Conservation (phyloP, 2,329 filamentous ascomycete species). For the Fusarium sp. region DNA sequence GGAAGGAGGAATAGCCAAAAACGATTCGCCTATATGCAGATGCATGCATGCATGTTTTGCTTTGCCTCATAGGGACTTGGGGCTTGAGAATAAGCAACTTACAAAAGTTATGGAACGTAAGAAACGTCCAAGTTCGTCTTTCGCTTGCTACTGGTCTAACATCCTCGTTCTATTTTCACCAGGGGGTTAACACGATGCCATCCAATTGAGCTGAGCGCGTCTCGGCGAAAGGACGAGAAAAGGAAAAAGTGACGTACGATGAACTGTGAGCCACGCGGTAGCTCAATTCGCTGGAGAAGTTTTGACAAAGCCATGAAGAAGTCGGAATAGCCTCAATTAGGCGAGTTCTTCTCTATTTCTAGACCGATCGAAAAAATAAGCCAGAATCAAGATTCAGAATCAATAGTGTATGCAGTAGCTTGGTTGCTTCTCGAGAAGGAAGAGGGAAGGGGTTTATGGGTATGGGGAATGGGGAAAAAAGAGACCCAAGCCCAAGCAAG, state of each 20-base stretch:
- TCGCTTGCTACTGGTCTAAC: conserved; percentile 59
- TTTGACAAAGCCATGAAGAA: conserved; percentile 40
- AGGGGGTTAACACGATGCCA: not conserved
- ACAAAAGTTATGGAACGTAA: conserved; percentile 60
- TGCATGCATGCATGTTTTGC: not conserved
- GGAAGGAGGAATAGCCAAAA: not conserved
- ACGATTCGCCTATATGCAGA: conserved; percentile 8
- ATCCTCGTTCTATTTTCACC: conserved; percentile 57
- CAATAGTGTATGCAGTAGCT: conserved; percentile 20
- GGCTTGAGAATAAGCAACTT: conserved; percentile 5
- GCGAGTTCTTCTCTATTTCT: not conserved
- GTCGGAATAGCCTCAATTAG: conserved; percentile 21
- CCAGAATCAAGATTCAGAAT: not conserved
- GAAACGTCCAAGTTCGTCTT: conserved; percentile 56
- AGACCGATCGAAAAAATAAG: conserved; percentile 2
- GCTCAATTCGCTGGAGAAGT: conserved; percentile 42
- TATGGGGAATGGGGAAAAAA: not conserved
- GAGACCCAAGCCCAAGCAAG: not conserved
- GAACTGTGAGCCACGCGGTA: conserved; percentile 50
- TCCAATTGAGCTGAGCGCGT: not conserved
- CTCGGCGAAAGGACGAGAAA: not conserved
- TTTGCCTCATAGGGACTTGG: not conserved
- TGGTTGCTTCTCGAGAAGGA: not conserved
- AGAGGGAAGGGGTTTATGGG: not conserved
- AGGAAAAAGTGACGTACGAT: conserved; percentile 42